phyloP scores from a whole-genome alignment of 2,329 filamentous ascomycete genomes.

The Anisogramma anomala region DNA sequence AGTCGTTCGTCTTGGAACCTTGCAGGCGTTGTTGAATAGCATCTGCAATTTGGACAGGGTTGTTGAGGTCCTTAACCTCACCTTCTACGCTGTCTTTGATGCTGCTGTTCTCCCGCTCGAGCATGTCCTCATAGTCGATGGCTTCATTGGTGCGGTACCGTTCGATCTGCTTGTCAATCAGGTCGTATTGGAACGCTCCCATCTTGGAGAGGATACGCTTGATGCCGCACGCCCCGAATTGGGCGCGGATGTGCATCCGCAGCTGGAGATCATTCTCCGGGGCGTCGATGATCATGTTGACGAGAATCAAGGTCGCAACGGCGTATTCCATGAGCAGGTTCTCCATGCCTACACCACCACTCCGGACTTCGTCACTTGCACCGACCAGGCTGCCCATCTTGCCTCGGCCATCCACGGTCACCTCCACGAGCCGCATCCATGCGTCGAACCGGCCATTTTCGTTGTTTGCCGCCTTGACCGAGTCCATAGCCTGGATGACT shows the following conservation, averaged over 20 bases:
- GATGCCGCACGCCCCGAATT: conserved; percentile 92
- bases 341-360: conserved; percentile 95
- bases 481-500: conserved; percentile 85
- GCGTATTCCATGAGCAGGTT: conserved; percentile 99
- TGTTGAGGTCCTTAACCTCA: conserved; percentile 82
- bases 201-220: conserved; percentile 91
- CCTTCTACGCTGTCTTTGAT: conserved; percentile 79
- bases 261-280: conserved; percentile 81
- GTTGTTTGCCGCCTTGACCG: conserved; percentile 74
- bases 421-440: conserved; percentile 97
- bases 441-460: conserved; percentile 95
- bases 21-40: conserved; percentile 78
- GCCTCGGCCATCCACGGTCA: conserved; percentile 89
- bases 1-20: conserved; percentile 80
- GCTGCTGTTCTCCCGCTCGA: conserved; percentile 82
- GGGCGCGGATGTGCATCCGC: conserved; percentile 85
- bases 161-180: conserved; percentile 97
- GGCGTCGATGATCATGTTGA: conserved; percentile 94
- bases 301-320: conserved; percentile 81
- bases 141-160: conserved; percentile 87
- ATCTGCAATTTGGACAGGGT: conserved; percentile 86
- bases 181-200: conserved; percentile 96
- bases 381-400: conserved; percentile 98
- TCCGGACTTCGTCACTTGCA: conserved; percentile 90
- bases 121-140: conserved; percentile 95